A percentile compares a stretch with the other conserved stretches of the same genome.
Conservation (phyloP, 495 filamentous ascomycete genomes). For the Penicillium turbatum region DNA sequence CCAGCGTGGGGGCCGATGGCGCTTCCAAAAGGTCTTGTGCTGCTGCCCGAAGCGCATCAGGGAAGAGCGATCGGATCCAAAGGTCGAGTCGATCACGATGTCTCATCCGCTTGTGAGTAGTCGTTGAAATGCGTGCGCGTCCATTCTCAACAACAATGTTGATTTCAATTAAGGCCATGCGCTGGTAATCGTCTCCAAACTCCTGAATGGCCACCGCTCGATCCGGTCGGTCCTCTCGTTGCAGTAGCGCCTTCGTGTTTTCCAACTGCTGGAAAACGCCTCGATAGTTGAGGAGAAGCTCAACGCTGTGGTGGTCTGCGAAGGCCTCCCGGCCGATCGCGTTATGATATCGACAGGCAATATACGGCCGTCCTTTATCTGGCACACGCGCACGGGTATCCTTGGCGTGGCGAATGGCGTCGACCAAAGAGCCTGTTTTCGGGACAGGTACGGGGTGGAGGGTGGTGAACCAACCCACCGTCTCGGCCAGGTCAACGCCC, state of each 20-base stretch:
- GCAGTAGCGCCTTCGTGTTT: conserved; percentile 20
- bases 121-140: background rate
- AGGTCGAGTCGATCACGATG: background rate
- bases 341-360: conserved; percentile 15
- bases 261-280: conserved; percentile 52
- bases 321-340: conserved; percentile 9
- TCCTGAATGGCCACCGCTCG: background rate
- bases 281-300: conserved; percentile 58
- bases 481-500: conserved; percentile 12
- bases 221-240: conserved; percentile 29
- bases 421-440: background rate
- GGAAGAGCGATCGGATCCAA: background rate
- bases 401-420: background rate
- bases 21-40: background rate
- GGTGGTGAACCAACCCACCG: background rate
- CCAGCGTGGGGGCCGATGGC: background rate
- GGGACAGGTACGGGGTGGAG: background rate
- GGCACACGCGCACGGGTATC: conserved; percentile 17
- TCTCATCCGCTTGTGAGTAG: background rate
- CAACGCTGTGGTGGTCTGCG: conserved; percentile 46
- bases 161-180: background rate
- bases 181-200: background rate
- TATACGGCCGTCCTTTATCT: conserved; percentile 26
- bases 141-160: background rate
- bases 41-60: background rate